These are phyloP conservation scores for Fusarium domesticum DNA, from an alignment of 2,329 filamentous ascomycete species.

Conservation along the genomic window DNA sequence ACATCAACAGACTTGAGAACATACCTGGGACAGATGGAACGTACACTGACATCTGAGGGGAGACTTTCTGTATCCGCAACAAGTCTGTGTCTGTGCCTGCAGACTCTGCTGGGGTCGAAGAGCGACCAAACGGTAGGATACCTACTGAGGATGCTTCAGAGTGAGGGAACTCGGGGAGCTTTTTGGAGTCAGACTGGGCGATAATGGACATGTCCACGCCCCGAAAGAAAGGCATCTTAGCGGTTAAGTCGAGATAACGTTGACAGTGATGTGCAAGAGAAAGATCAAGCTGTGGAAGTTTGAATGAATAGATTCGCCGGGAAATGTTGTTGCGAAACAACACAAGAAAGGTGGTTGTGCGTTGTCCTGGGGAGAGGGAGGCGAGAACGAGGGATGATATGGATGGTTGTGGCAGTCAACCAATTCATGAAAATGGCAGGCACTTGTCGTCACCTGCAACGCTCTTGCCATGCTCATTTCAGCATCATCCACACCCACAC, in stretches of 20 bases:
- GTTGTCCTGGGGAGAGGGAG: too few relatives aligned
- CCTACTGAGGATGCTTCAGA: conserved; percentile 48
- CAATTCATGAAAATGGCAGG: background rate
- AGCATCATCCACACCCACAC: too few relatives aligned
- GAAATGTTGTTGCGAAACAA: too few relatives aligned
- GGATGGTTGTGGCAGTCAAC: background rate
- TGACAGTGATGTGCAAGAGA: background rate
- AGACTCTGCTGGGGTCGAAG: conserved; percentile 20
- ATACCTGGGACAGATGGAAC: conserved; percentile 53
- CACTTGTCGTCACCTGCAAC: background rate
- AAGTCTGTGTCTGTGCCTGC: background rate
- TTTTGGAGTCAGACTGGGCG: conserved; percentile 34
- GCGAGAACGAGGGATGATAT: too few relatives aligned
- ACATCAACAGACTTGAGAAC: background rate
- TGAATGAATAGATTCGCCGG: too few relatives aligned
- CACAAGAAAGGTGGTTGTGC: too few relatives aligned
- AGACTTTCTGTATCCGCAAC: conserved; percentile 30
- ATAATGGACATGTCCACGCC: conserved; percentile 47
- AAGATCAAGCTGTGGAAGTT: too few relatives aligned
- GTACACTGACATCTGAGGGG: conserved; percentile 52
- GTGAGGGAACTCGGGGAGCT: conserved; percentile 54
- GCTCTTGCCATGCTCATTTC: background rate
- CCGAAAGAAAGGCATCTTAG: conserved; percentile 47
- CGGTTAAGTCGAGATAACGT: background rate
- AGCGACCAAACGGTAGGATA: conserved; percentile 24